Base-by-base conservation (phyloP, 352 stramenopile species). In the Pythium utonaiense region DNA sequence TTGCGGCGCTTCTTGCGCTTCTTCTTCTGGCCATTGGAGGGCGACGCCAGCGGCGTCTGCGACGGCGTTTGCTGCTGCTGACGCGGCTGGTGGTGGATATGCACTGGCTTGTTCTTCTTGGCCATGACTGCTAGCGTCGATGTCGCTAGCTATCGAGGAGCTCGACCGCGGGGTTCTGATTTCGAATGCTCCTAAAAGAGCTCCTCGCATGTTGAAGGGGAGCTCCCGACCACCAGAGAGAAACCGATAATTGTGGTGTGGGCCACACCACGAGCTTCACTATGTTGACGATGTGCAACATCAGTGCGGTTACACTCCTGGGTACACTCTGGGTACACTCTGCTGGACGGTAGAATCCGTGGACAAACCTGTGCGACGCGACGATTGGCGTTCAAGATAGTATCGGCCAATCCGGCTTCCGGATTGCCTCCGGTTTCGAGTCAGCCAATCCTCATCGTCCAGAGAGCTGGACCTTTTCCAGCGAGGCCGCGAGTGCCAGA, bases 1-100 rank as follows among this genome's bases (percentile, higher is more conserved):
- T 53, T 52, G n/a, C 60, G 60, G 22, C 60, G 60, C 36, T 67
- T 67, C 60, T 67, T 67, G 12, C 52, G 51, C 36, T 51, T 61
- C 60, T 67, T 67, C 33, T 67, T 67, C 17, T 60, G 49, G 25
- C 9, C 50, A 31, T 57, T 28, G 28, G 50, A 50, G 5, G 51
- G 60, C 10, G 52, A 57, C 16, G 51, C 36, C 22, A 45, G 41
- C 24, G 42, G 25, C 21, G 27, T 14, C 21, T 19, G 22, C 19
- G 22, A 17, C 31, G 22, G 6, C 30, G 44, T n/a, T n/a, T 7
- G 57, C 21, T 33, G 27, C 25, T 24, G n/a, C 3, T 25, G 6
- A 24, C 10, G 19, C 47, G 33, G 44, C 48, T 38, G 31, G 0
- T 38, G 31, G 8, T 38, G 31, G 31, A 38, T 7, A 7, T 38